Evolutionary conservation across 2,329 filamentous ascomycete species (phyloP).

Genomic region (Magnaporthiopsis poae): DNA sequence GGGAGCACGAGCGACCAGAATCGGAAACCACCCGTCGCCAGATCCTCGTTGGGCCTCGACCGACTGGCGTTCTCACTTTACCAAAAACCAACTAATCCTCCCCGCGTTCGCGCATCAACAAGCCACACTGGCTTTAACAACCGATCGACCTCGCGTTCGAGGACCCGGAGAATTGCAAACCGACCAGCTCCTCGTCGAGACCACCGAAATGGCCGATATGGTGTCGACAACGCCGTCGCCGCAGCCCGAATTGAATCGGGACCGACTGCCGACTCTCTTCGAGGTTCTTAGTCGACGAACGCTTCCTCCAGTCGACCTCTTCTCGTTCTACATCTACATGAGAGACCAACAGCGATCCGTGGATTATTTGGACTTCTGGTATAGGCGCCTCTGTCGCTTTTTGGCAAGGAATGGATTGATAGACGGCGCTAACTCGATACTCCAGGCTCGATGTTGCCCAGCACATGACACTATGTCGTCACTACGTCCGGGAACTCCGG

Average conservation of each 20-base stretch:
- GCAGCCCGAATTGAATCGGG: conserved; percentile 55
- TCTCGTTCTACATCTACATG: conserved; percentile 99
- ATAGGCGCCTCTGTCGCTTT: conserved; percentile 21
- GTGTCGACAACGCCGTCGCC: conserved; percentile 35
- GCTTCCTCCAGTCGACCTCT: conserved; percentile 89
- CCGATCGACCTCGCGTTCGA: background rate
- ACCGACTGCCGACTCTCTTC: conserved; percentile 85
- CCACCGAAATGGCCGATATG: conserved; percentile 27
- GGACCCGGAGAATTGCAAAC: background rate
- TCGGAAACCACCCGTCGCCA: background rate
- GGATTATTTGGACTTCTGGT: conserved; percentile 98
- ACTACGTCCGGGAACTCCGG: conserved; percentile 91
- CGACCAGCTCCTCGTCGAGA: background rate
- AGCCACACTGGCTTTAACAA: background rate
- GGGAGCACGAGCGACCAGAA: background rate
- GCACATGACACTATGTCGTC: conserved; percentile 93
- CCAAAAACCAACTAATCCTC: background rate
- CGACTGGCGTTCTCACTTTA: background rate
- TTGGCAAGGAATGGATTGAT: conserved; percentile 8
- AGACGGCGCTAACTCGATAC: conserved; percentile 11
- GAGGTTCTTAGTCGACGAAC: conserved; percentile 91
- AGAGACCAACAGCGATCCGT: conserved; percentile 95
- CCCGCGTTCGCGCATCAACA: background rate
- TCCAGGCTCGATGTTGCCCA: conserved; percentile 95
- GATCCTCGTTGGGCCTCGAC: background rate